Percentiles rank a stretch among this genome's conserved stretches.
Conservation (phyloP, 805 yeast genomes). For the Sugiyamaella lignohabitans region DNA sequence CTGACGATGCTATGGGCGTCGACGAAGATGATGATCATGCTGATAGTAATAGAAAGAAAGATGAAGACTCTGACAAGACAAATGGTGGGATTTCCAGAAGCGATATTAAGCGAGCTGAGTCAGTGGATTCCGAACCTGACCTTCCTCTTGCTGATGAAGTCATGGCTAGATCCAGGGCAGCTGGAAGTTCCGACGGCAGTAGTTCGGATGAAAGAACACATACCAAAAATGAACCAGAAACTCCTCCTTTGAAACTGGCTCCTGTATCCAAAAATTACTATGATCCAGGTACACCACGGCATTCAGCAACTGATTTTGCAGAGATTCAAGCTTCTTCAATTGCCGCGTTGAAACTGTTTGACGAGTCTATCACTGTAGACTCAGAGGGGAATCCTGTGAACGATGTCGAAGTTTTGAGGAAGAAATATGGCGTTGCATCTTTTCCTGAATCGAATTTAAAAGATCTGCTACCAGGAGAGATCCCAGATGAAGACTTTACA, state of each 20-base stretch:
- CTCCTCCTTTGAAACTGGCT: conserved; percentile 2
- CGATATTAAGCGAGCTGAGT: conserved; percentile 5
- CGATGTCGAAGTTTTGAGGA: conserved; percentile 69
- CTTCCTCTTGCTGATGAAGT: background rate
- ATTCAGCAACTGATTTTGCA: conserved; percentile 73
- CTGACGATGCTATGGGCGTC: conserved; percentile 5
- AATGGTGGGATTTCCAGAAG: background rate
- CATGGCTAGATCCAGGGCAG: background rate
- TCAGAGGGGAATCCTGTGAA: conserved; percentile 42
- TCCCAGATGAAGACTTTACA: conserved; percentile 83
- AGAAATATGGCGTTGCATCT: conserved; percentile 81
- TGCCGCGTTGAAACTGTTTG: conserved; percentile 61
- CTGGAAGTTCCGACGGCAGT: background rate
- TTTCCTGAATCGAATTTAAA: conserved; percentile 75
- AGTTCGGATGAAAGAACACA: background rate
- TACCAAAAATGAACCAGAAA: background rate
- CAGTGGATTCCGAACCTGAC: background rate
- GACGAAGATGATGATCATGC: background rate
- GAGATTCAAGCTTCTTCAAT: conserved; percentile 62
- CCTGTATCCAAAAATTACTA: conserved; percentile 1
- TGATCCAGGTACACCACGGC: conserved; percentile 35
- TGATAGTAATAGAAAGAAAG: background rate
- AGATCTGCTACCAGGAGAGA: conserved; percentile 75
- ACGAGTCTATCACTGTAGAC: conserved; percentile 33
- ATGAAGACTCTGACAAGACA: conserved; percentile 9